Conservation (phyloP, 495 filamentous ascomycete species). For the Neurospora sp. region DNA sequence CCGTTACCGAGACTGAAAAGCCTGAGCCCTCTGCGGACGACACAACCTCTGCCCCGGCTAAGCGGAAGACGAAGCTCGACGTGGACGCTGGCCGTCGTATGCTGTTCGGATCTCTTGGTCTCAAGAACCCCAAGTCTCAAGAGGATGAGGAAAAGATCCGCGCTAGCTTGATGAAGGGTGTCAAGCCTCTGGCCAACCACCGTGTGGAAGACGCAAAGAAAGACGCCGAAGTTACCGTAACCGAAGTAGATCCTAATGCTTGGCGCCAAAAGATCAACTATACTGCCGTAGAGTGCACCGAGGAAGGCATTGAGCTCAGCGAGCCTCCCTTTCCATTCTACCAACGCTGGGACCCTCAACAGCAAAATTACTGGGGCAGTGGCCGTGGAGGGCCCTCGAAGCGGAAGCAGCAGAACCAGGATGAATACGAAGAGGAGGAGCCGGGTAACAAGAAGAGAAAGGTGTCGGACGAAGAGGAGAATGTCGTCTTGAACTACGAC, state of each 20-base stretch:
- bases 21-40: neutral
- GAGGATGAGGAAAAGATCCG: slow-evolving; percentile 54
- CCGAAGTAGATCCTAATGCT: slow-evolving; percentile 30
- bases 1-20: neutral
- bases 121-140: slow-evolving; percentile 55
- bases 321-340: slow-evolving; percentile 83
- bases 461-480: slow-evolving; percentile 21
- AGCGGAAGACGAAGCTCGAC: slow-evolving; percentile 38
- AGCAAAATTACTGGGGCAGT: slow-evolving; percentile 34
- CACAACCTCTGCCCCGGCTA: neutral
- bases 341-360: slow-evolving; percentile 77
- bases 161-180: slow-evolving; percentile 41
- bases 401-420: slow-evolving; percentile 29
- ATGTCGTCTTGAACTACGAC: slow-evolving; percentile 42
- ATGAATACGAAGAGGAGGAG: slow-evolving; percentile 22
- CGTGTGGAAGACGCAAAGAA: slow-evolving; percentile 5
- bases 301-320: slow-evolving; percentile 61
- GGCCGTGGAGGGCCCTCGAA: slow-evolving; percentile 29
- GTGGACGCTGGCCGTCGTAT: slow-evolving; percentile 54
- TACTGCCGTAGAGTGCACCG: slow-evolving; percentile 72
- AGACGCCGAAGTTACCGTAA: neutral
- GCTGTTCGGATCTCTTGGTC: slow-evolving; percentile 63
- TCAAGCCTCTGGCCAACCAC: slow-evolving; percentile 17
- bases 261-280: slow-evolving; percentile 69
- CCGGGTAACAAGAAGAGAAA: slow-evolving; percentile 40